Evolutionary conservation across 2,329 filamentous ascomycete genomes (phyloP), one percentile per base, ranked within the genome.

Genomic region (Colletotrichum lini): DNA sequence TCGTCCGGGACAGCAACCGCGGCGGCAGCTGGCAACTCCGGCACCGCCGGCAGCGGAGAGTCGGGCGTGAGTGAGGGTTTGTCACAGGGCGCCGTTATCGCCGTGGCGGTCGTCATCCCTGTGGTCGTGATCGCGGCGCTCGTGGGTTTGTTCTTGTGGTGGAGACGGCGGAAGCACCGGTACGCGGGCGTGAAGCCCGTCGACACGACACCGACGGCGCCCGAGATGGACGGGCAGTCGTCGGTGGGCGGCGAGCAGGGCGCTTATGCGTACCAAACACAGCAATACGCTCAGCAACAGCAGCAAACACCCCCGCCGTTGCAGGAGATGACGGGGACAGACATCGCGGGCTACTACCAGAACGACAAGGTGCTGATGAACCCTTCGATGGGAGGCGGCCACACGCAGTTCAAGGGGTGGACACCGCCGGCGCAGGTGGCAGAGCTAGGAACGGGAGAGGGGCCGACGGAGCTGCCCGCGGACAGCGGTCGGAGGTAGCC

Each of bases 291-390:
- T 3, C 59, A 58, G 40, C 30, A 65, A 23, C 53, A 65, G 13
- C 52, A 54, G 26, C 30, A 60, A 9, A n/a, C 35, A 1, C 49
- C 60, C 2, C 59, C 56, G 1, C 42, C 49, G 13, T 21, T 58
- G 18, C 56, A 59, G 13, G 68, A 68, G 45, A 71, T 71, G 68
- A 42, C 53, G 1, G 68, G 52, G 35, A 65, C 58, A 0, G 21
- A 59, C 18, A 42, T 68, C 13, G 65, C 57, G 0, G 65, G 53
- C 15, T 71, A 71, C 40, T 71, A 71, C 18, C 59, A 71, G 26
- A 71, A 68, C 44, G 65, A 71, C n/a, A 68, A 71, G 68, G 64
- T 71, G 45, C 45, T 71, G 58, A 64, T 56, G 53, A 57, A 58
- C 8, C 45, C 68, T 5, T 40, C n/a, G 16, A 18, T 23, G 9